Evolutionary conservation across 805 yeast species (phyloP).

Genomic region (Cephaloascus fragrans): DNA sequence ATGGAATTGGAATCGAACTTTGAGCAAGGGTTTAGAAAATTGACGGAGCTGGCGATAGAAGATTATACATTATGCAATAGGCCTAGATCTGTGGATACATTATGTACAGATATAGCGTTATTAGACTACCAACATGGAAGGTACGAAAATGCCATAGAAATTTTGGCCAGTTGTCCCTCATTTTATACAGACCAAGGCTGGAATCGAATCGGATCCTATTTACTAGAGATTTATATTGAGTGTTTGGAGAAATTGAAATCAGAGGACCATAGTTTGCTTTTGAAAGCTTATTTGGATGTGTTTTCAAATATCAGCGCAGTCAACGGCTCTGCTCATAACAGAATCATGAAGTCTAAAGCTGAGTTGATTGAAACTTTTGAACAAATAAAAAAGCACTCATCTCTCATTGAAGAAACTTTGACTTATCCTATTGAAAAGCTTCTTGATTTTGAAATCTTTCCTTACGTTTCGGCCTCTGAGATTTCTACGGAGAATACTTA

Average conservation of each 20-base stretch:
- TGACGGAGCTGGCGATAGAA: slow-evolving; percentile 48
- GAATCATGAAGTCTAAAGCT: background rate
- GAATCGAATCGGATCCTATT: slow-evolving; percentile 57
- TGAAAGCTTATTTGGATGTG: slow-evolving; percentile 29
- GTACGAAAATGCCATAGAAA: slow-evolving; percentile 49
- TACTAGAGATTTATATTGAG: slow-evolving; percentile 57
- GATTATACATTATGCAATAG: slow-evolving; percentile 43
- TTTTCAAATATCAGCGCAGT: slow-evolving; percentile 14
- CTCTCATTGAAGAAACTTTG: slow-evolving; percentile 1
- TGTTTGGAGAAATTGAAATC: slow-evolving; percentile 42
- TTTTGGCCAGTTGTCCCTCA: slow-evolving; percentile 59
- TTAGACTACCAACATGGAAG: slow-evolving; percentile 50
- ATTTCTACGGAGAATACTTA: slow-evolving; percentile 20
- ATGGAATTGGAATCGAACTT: slow-evolving; percentile 24
- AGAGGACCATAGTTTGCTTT: slow-evolving; percentile 16
- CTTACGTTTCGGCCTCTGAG: slow-evolving; percentile 22
- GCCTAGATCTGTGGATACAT: slow-evolving; percentile 57
- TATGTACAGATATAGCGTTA: slow-evolving; percentile 73
- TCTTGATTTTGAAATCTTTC: slow-evolving; percentile 23
- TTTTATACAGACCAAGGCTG: slow-evolving; percentile 65
- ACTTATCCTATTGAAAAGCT: slow-evolving; percentile 20
- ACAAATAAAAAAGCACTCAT: background rate
- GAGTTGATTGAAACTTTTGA: background rate
- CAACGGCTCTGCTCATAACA: background rate
- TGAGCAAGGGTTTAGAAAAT: slow-evolving; percentile 30